Evolutionary conservation across 1,284 basidiomycete species (phyloP), one percentile per base, ranked within the genome.

Genomic region (Volvariella surrecta): DNA sequence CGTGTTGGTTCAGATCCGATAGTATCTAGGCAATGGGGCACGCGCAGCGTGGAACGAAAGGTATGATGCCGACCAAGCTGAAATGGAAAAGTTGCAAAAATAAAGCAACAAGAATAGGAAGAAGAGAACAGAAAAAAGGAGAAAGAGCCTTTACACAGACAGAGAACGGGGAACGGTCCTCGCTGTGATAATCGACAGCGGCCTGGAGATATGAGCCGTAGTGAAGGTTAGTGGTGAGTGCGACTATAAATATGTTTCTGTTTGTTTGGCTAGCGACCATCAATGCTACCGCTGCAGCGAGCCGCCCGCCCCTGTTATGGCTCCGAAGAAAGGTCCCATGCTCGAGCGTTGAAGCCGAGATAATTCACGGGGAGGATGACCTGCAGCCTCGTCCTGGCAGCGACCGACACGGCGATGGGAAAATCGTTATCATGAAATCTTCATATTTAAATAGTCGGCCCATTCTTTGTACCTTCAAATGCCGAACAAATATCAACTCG

Each of bases 401-500:
- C n/a, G n/a, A n/a, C n/a, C n/a, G n/a, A n/a, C n/a, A n/a, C n/a
- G n/a, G n/a, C n/a, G n/a, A n/a, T n/a, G n/a, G n/a, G n/a, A n/a
- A n/a, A n/a, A n/a, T n/a, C n/a, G n/a, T n/a, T n/a, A n/a, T n/a
- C n/a, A n/a, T n/a, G n/a, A n/a, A n/a, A n/a, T n/a, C n/a, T n/a
- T n/a, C n/a, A n/a, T n/a, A n/a, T n/a, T n/a, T n/a, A n/a, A n/a
- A n/a, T n/a, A n/a, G n/a, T n/a, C n/a, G n/a, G n/a, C n/a, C n/a
- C n/a, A n/a, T n/a, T n/a, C n/a, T n/a, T n/a, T n/a, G n/a, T n/a
- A n/a, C n/a, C n/a, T 15, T 15, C 13, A 6, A 35, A 67, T 68
- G 66, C 59, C 60, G 28, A 76, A 76, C 62, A 57, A 53, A 40
- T 56, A 62, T 45, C 80, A 81, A 52, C 45, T 68, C 44, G 64